phyloP scores from a whole-genome alignment of 2,329 filamentous ascomycete species.

The Botrytis sinoallii region DNA sequence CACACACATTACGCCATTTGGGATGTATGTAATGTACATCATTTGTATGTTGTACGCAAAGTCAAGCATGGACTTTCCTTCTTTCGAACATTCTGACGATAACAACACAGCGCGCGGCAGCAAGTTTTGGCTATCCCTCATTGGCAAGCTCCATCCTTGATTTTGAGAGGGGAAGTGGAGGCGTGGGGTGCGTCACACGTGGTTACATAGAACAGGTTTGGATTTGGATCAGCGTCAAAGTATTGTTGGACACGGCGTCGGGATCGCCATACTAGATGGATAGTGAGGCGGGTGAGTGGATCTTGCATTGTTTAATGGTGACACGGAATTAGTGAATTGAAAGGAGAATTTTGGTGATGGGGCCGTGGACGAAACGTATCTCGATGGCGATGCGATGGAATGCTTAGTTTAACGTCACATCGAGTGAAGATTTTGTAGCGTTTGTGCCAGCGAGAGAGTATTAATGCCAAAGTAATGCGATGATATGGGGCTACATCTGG shows the following conservation, averaged over 20 bases:
- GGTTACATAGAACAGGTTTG: background rate
- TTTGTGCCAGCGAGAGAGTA: background rate
- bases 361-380: background rate
- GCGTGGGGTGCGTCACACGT: background rate
- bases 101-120: background rate
- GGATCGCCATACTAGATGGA: background rate
- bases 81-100: background rate
- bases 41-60: background rate
- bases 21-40: background rate
- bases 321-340: background rate
- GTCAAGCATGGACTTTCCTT: background rate
- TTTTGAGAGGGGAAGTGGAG: background rate
- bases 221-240: background rate
- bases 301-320: background rate
- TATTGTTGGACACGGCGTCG: background rate
- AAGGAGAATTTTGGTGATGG: background rate
- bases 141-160: background rate
- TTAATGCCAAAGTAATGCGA: background rate
- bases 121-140: background rate
- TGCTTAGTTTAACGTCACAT: background rate
- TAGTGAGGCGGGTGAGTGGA: conserved; percentile 3
- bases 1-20: background rate
- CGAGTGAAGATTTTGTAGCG: background rate
- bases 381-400: background rate
- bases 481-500: background rate